Evolutionary conservation across 176 grass and related monocot species (phyloP).

Genomic region (Bromus sterilis): DNA sequence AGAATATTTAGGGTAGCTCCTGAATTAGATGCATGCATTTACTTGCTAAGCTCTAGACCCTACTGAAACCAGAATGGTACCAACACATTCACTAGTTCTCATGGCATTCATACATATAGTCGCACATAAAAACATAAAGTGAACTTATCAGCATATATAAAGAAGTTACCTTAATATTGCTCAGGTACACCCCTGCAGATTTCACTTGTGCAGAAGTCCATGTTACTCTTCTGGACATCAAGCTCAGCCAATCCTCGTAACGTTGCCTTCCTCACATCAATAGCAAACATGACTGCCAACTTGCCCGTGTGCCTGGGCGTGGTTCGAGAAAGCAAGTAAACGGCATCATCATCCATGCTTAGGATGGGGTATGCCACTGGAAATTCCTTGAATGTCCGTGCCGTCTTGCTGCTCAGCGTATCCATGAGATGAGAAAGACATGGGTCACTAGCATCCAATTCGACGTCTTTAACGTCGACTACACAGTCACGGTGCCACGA

Average conservation of each 20-base stretch:
- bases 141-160: not conserved
- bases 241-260: constrained; percentile 8
- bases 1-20: too few relatives aligned
- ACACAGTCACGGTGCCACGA: not conserved
- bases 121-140: not conserved
- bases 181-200: constrained; percentile 6
- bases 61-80: constrained; percentile 9
- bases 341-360: constrained; percentile 15
- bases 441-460: not conserved
- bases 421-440: not conserved
- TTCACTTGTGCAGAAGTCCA: not conserved
- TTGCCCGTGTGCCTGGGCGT: not conserved
- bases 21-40: constrained; percentile 15
- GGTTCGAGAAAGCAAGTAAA: not conserved
- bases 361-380: not conserved
- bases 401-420: not conserved
- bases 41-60: constrained; percentile 23
- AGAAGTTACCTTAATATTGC: not conserved
- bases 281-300: not conserved
- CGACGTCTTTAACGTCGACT: not conserved
- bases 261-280: not conserved
- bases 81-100: constrained; percentile 12
- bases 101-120: constrained; percentile 9
- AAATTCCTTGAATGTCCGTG: not conserved
- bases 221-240: not conserved